Evolutionary conservation across 768 basidiomycete species (phyloP), one percentile per base, ranked within the genome.

Genomic region (Suillus decipiens): DNA sequence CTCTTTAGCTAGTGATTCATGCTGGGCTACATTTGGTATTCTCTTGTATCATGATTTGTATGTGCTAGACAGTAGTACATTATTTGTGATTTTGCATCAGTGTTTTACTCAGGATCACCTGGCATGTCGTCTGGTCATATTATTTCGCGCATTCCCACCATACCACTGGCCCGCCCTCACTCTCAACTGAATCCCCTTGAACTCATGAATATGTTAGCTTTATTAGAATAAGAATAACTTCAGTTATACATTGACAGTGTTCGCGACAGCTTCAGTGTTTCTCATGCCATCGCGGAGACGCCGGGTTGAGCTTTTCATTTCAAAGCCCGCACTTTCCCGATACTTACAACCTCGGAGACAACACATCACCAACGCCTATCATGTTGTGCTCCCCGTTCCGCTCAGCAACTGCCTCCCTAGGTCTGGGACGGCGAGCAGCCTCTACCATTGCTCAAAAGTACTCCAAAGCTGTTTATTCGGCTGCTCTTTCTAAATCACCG

Each of bases 361-460:
- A 41, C 17, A 57, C 24, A 57, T 37, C 17, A 57, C 39, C 39
- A 41, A 39, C 56, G 17, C 14, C 73, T 64, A 80, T 84, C 79
- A 84, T 90, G 81, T 79, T 89, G 74, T 76, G 82, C 74, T 78
- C 84, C 67, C 75, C 83, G 62, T 75, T 82, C 69, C 89, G 87
- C 68, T 76, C 84, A 66, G 77, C 80, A 69, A 71, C 79, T 62
- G 73, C 76, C 61, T 71, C 76, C 57, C 78, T 78, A 28, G 83
- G 82, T 64, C 73, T 87, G 60, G 86, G 86, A 68, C 86, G 85
- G 66, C 90, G 92, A 58, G 86, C 89, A 15, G 92, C 88, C 58
- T 92, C 90, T 41, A 77, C 84, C 64, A 89, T 95, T 68, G 89
- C 93, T 12, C 77, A 84, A 71, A 95, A 93, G 78, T 95, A 95